Percentiles rank a stretch among this genome's conserved stretches.
These are phyloP conservation scores for Phyllostachys edulis DNA, from an alignment of 176 grass and related monocot genomes.

Conservation along the genomic window DNA sequence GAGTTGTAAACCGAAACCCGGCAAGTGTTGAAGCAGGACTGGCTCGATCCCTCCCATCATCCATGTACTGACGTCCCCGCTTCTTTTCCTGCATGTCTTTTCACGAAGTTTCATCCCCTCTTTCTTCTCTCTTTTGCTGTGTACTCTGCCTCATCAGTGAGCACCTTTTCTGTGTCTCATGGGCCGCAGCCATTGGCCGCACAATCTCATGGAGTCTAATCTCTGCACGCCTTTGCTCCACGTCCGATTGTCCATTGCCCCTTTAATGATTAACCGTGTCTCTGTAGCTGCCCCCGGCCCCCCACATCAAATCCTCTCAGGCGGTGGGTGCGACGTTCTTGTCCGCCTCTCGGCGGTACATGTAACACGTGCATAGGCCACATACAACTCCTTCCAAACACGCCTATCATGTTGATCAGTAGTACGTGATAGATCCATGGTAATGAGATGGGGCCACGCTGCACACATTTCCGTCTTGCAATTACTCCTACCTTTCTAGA, in stretches of 20 bases:
- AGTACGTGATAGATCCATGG: background rate
- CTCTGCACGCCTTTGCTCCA: conserved; percentile 26
- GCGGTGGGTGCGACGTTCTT: conserved; percentile 29
- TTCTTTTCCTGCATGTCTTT: background rate
- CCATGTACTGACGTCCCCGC: background rate
- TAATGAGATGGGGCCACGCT: background rate
- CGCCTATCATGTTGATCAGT: too few relatives aligned
- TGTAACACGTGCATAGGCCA: conserved; percentile 6
- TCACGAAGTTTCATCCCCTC: conserved; percentile 29
- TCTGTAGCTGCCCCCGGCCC: background rate
- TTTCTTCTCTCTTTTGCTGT: background rate
- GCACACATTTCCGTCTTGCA: background rate
- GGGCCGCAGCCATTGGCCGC: background rate
- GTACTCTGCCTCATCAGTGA: background rate
- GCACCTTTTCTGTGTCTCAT: background rate
- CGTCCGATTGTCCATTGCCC: conserved; percentile 5
- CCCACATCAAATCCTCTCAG: conserved; percentile 2
- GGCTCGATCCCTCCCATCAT: background rate
- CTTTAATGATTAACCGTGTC: conserved; percentile 19
- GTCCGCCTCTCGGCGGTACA: background rate
- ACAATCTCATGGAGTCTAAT: background rate
- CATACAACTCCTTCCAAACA: background rate
- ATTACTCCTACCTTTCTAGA: background rate
- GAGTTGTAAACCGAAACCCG: background rate
- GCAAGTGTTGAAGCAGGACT: background rate